phyloP scores from a whole-genome alignment of 257 asterid genomes.

The Solanum piurae region DNA sequence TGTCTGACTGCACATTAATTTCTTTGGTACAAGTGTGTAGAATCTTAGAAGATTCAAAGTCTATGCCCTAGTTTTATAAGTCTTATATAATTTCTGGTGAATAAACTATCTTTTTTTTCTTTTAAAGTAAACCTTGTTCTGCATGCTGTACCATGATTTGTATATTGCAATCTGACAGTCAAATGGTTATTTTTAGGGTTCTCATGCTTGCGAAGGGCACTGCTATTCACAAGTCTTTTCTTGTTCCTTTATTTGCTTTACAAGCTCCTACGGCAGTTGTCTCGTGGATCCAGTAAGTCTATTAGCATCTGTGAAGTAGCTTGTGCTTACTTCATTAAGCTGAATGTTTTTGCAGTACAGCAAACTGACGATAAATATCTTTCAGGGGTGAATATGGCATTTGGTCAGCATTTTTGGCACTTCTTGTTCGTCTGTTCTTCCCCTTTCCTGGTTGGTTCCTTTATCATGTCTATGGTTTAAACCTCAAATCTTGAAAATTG shows the following conservation, averaged over 20 bases:
- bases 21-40: neutral
- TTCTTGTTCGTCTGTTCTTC: constrained; percentile 84
- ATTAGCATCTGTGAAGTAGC: neutral
- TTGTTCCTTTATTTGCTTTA: constrained; percentile 71
- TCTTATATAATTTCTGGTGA: neutral
- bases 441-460: constrained; percentile 31
- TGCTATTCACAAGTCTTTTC: constrained; percentile 73
- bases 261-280: constrained; percentile 69
- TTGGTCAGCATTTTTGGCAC: constrained; percentile 92
- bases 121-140: neutral
- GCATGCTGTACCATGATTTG: neutral
- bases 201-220: constrained; percentile 79
- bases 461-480: neutral
- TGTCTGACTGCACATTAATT: neutral
- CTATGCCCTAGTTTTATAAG: neutral
- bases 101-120: neutral
- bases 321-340: neutral
- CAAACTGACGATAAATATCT: neutral
- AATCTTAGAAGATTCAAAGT: neutral
- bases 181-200: constrained; percentile 7
- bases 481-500: neutral
- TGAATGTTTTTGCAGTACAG: neutral
- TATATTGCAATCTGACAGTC: neutral
- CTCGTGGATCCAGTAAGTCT: constrained; percentile 78
- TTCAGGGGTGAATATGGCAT: constrained; percentile 91